Evolutionary conservation across 1,139 yeast species (phyloP), one percentile per base, ranked within the genome.

Genomic region (Saccharomyces hybrid): DNA sequence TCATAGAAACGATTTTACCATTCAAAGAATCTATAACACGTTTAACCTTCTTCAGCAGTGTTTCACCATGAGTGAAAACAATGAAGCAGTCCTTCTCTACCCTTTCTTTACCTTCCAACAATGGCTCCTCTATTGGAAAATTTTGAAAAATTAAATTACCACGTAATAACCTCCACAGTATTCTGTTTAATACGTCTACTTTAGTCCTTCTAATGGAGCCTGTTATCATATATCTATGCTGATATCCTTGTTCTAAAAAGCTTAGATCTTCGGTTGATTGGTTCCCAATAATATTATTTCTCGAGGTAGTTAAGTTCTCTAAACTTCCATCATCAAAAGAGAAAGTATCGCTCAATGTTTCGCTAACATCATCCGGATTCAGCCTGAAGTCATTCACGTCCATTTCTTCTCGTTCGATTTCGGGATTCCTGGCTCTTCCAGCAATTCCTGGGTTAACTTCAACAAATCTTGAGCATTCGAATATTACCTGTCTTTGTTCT

Each of bases 51-150:
- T 74, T 70, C 51, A 81, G 71, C 55, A 86, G 71, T 21, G 76
- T 69, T 47, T 82, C 83, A 57, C 95, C 95, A 68, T 86, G 93
- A 11, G 88, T 81, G 66, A 82, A 85, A 6, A 86, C 78, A 31
- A 86, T 76, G 62, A 85, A 83, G 14, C 83, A 82, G 61, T 79
- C 84, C 61, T 84, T 83, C 48, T 75, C 78, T 5, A 77, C 73
- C 28, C 67, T 61, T 52, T 76, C 78, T 2, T 73, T 71, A 11
- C 72, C 65, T 50, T 76, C 75, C 34, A 64, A 53, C 3, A 73
- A 64, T 2, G 75, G 74, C 57, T 81, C 82, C 11, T 76, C 72
- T 53, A 85, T 75, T 55, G 84, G 86, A 53, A 80, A 79, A 61
- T 83, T 79, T 61, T 83, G 82, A 68, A 84, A 82, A 66, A 78